Evolutionary conservation across 768 basidiomycete species (phyloP).

Genomic region (Lactifluus pinguis): DNA sequence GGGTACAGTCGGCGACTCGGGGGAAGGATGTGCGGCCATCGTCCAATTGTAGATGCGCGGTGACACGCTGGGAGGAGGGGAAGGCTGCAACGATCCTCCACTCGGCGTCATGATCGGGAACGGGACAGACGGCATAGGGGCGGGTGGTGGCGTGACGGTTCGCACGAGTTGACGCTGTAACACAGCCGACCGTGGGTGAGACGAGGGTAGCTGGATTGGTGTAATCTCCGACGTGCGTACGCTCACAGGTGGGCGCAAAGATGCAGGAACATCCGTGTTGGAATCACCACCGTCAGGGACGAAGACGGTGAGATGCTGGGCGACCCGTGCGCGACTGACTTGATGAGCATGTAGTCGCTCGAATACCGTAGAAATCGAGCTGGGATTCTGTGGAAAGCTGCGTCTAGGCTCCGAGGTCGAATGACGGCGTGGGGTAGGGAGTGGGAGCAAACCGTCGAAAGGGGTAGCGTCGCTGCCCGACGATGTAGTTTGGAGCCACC

Average conservation of each 20-base stretch:
- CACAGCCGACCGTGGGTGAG: constrained; percentile 4
- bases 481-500: constrained; percentile 7
- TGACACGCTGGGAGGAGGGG: constrained; percentile 19
- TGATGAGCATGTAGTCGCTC: constrained; percentile 9
- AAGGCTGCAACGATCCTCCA: constrained; percentile 6
- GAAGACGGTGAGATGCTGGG: not conserved
- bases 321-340: constrained; percentile 2
- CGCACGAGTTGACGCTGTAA: not conserved
- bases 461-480: not conserved
- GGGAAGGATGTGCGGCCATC: not conserved
- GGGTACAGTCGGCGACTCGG: constrained; percentile 12
- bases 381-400: not conserved
- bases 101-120: not conserved
- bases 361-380: constrained; percentile 1
- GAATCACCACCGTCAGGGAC: constrained; percentile 1
- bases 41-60: constrained; percentile 17
- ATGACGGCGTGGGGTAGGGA: constrained; percentile 7
- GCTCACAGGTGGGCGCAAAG: constrained; percentile 3
- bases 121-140: not conserved
- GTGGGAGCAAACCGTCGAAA: not conserved
- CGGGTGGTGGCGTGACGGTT: constrained; percentile 3
- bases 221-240: constrained; percentile 18
- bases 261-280: not conserved
- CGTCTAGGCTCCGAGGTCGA: constrained; percentile 11
- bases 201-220: constrained; percentile 17